These are phyloP conservation scores for Leersia perrieri DNA, from an alignment of 176 grass and related monocot genomes.

Conservation along the genomic window DNA sequence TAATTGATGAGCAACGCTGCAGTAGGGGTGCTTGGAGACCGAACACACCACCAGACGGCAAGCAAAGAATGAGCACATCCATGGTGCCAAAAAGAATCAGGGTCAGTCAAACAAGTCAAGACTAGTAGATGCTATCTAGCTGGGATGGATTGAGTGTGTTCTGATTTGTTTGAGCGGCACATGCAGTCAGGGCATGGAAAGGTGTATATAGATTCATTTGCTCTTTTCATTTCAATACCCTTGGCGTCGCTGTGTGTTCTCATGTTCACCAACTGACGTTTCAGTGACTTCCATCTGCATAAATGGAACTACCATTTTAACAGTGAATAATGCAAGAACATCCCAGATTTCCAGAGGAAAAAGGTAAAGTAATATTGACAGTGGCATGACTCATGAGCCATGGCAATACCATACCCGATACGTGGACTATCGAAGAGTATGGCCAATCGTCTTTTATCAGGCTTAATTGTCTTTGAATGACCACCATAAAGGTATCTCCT, in stretches of 20 bases:
- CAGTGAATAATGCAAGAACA: not conserved
- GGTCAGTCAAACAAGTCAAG: constrained; percentile 47
- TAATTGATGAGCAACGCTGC: constrained; percentile 18
- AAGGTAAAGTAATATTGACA: not conserved
- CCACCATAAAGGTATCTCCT: constrained; percentile 89
- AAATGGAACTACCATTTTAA: constrained; percentile 26
- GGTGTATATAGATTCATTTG: constrained; percentile 86
- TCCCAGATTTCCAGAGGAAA: not conserved
- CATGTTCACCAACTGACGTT: constrained; percentile 77
- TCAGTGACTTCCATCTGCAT: constrained; percentile 88
- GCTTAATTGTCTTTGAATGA: constrained; percentile 96
- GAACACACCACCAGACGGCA: constrained; percentile 45
- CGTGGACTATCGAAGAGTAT: constrained; percentile 81
- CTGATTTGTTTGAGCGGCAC: constrained; percentile 71
- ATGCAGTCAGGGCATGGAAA: constrained; percentile 92
- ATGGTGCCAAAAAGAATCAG: constrained; percentile 28
- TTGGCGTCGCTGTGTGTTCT: constrained; percentile 80
- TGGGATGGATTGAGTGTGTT: constrained; percentile 49
- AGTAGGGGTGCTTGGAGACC: constrained; percentile 22
- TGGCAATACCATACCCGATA: constrained; percentile 61
- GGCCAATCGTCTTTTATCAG: constrained; percentile 95
- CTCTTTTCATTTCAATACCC: constrained; percentile 87
- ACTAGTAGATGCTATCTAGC: constrained; percentile 52
- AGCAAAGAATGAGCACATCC: constrained; percentile 61
- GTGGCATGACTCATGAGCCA: not conserved